A percentile compares a stretch with the other conserved stretches of the same genome.
phyloP scores from a whole-genome alignment of 768 basidiomycete genomes.

The Termitomyces sp. region DNA sequence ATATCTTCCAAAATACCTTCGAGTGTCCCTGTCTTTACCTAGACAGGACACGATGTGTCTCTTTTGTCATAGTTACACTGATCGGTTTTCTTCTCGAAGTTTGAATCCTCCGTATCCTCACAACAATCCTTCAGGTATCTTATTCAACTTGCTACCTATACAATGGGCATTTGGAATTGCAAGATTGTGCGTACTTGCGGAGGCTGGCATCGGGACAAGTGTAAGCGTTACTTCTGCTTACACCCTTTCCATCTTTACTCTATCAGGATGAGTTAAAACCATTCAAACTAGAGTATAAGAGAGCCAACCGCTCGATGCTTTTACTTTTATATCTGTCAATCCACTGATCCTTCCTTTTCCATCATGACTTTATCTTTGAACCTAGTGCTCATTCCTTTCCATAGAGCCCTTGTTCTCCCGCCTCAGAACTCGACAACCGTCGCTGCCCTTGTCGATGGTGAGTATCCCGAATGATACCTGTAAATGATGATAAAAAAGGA shows the following conservation, averaged over 20 bases:
- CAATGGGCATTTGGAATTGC: background rate
- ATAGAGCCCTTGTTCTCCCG: background rate
- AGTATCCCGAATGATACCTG: constrained; percentile 18
- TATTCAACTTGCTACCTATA: background rate
- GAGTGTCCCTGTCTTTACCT: constrained; percentile 49
- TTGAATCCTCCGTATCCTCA: constrained; percentile 1
- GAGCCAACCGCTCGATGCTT: constrained; percentile 67
- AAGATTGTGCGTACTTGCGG: background rate
- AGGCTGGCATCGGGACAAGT: background rate
- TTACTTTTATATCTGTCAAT: constrained; percentile 41
- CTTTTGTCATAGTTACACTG: constrained; percentile 93
- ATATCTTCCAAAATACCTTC: constrained; percentile 33
- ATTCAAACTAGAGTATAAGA: constrained; percentile 96
- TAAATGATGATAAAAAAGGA: constrained; percentile 64
- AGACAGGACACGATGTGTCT: constrained; percentile 48
- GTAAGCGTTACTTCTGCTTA: background rate
- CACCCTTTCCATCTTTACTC: background rate
- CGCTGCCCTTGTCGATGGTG: constrained; percentile 21
- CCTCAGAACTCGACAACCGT: fast-evolving
- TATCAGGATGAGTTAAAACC: constrained; percentile 43
- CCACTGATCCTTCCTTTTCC: constrained; percentile 42
- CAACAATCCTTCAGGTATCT: background rate
- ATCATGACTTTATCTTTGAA: background rate
- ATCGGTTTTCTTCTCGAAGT: constrained; percentile 37
- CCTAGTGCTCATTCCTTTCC: background rate